Base-by-base conservation (phyloP, 441 rosid genomes). In the Pelargonium exstipulatum region DNA sequence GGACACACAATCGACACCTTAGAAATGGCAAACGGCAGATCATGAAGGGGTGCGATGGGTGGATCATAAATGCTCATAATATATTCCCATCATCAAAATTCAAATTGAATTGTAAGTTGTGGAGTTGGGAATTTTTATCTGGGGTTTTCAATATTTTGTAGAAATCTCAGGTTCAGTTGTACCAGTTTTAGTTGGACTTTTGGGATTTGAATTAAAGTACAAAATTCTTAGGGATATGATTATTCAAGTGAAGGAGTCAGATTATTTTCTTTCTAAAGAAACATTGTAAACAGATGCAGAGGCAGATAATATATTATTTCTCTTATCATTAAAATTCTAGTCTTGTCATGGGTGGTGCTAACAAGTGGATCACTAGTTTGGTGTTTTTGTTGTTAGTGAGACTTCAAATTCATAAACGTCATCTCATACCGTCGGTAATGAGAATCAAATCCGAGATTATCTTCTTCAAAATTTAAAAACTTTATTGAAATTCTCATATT, bases 101-200 rank as follows among this genome's bases (percentile, higher is more conserved):
- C 64, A 51, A 40, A 18, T 26, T 37, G 64, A 32, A 32, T 29
- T 29, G 40, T 67, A 35, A n/a, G 49, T 40, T 6, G 32, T 22
- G 2, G 75, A 58, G 64, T 69, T 68, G 74, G 78, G 76, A 57
- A 63, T 3, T 68, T 57, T 74, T 57, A 4, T 73, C 83, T 70
- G 84, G 76, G 90, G 78, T 81, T 82, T 85, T 58, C 75, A 55
- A 57, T 83, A 85, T 86, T 88, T 84, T 10, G 77, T 64, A 57
- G 77, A 81, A 82, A 81, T 83, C 87, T 83, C 85, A 65, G 89
- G 68, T 70, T 42, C 45, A 55, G 70, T 64, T 70, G 71, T 78
- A 70, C 68, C 77, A 65, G 61, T 64, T 69, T 68, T 75, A 71
- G 77, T 46, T 74, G 18, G 8, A 43, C 22, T 29, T 53, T 64